A percentile compares a stretch with the other conserved stretches of the same genome.
Conservation (phyloP, 2,329 filamentous ascomycete species). For the Colletotrichum eremochloae region DNA sequence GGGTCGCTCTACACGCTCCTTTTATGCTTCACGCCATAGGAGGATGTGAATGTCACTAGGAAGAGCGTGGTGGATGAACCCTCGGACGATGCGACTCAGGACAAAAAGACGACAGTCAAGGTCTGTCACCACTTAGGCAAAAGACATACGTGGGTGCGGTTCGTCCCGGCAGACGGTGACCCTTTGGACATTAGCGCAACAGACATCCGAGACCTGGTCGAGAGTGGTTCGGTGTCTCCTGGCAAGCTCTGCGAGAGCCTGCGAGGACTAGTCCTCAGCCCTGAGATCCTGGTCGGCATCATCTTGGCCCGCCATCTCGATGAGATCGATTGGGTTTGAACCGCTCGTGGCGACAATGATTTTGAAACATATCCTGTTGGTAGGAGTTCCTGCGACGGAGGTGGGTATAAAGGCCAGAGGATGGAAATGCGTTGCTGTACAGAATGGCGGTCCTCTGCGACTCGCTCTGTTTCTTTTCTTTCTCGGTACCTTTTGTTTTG, state of each 20-base stretch:
- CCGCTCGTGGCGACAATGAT: rapidly evolving
- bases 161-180: neutral
- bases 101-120: neutral
- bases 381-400: neutral
- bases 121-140: neutral
- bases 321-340: no score
- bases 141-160: neutral
- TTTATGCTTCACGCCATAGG: neutral
- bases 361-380: neutral
- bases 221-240: neutral
- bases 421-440: neutral
- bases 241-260: neutral
- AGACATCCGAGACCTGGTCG: neutral
- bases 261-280: neutral
- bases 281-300: neutral
- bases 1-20: neutral
- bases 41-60: neutral
- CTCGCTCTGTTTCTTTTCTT: neutral
- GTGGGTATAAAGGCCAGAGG: neutral
- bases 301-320: neutral
- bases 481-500: neutral
- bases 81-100: neutral
- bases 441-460: neutral
- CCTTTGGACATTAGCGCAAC: neutral
- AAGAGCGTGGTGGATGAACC: neutral